Percentiles rank a stretch among this genome's conserved stretches.
Evolutionary conservation across 2,329 filamentous ascomycete species (phyloP).

Genomic region (Ophiocordyceps camponoti-rufipedis): DNA sequence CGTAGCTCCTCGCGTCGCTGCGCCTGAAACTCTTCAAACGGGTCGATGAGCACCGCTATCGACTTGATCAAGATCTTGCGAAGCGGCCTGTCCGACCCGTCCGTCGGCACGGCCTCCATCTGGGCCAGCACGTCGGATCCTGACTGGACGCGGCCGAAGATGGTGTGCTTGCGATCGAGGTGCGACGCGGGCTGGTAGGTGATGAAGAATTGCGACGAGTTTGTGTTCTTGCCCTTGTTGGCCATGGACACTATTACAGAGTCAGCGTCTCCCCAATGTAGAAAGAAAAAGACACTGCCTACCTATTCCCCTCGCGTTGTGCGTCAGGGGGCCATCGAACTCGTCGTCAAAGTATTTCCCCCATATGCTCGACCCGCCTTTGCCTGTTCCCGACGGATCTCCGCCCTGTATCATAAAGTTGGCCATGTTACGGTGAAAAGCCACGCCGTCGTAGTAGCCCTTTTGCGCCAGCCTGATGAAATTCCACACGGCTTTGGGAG

Average conservation of each 20-base stretch:
- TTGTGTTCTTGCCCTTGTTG: conserved; percentile 97
- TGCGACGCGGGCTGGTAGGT: conserved; percentile 73
- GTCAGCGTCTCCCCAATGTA: background rate
- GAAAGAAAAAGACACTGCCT: conserved; percentile 3
- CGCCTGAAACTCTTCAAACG: conserved; percentile 83
- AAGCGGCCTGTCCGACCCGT: conserved; percentile 56
- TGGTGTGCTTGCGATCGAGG: conserved; percentile 90
- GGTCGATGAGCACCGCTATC: conserved; percentile 76
- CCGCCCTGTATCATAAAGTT: conserved; percentile 98
- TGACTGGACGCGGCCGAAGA: conserved; percentile 75
- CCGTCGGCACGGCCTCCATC: conserved; percentile 62
- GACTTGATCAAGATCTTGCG: conserved; percentile 68
- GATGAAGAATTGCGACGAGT: conserved; percentile 89
- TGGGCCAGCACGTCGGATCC: conserved; percentile 52
- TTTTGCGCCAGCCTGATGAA: conserved; percentile 76
- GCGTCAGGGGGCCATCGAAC: conserved; percentile 74
- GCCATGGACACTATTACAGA: conserved; percentile 53
- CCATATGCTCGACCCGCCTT: conserved; percentile 84
- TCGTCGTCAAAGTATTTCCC: conserved; percentile 89
- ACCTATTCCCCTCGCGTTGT: conserved; percentile 56
- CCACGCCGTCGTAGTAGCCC: conserved; percentile 71
- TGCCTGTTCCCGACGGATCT: conserved; percentile 79
- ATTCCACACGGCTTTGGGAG: conserved; percentile 92
- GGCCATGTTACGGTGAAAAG: conserved; percentile 85
- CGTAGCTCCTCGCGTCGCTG: conserved; percentile 48